Evolutionary conservation across 129 eudicot genomes (phyloP).

Genomic region (Kitagawia praeruptora): DNA sequence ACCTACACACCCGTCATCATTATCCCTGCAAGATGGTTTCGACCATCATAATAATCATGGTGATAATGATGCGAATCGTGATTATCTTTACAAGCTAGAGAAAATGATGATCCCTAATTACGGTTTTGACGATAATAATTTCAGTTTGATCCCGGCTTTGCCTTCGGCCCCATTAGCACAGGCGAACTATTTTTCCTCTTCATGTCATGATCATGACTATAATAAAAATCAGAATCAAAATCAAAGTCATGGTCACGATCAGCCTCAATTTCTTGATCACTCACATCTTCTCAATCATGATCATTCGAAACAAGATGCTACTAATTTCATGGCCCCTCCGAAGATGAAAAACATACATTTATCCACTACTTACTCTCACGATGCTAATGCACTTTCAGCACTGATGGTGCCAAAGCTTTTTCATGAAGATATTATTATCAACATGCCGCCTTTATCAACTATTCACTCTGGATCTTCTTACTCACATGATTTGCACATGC

Average conservation of each 20-base stretch:
- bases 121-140: background rate
- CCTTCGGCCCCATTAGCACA: conserved; percentile 3
- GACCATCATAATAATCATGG: background rate
- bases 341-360: background rate
- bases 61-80: background rate
- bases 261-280: too few relatives aligned
- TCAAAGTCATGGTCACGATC: background rate
- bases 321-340: background rate
- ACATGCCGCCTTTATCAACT: background rate
- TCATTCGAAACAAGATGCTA: background rate
- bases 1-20: conserved; percentile 7
- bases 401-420: conserved; percentile 3
- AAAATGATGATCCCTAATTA: conserved; percentile 3
- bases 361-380: background rate
- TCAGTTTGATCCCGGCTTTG: background rate
- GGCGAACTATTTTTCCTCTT: background rate
- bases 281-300: background rate
- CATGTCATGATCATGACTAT: background rate
- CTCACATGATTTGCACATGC: background rate
- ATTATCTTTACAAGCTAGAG: conserved; percentile 2
- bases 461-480: background rate
- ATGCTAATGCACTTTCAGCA: background rate
- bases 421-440: background rate
- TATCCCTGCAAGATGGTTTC: background rate
- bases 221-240: background rate